phyloP scores from a whole-genome alignment of 305 asterid species.

The Caryopteris hybrid region DNA sequence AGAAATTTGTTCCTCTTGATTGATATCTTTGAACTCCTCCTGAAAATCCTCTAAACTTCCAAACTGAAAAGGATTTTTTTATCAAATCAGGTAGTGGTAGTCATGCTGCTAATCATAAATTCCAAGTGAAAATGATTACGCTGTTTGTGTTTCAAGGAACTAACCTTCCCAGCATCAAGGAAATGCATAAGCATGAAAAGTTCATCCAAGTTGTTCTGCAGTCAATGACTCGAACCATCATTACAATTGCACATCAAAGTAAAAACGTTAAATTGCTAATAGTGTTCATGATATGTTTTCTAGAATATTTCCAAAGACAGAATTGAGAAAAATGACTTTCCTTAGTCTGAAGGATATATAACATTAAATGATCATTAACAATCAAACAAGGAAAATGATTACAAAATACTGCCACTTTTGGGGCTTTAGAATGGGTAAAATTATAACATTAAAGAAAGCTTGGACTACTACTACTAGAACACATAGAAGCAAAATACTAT shows the following conservation, averaged over 20 bases:
- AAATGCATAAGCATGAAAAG: slow-evolving; percentile 99
- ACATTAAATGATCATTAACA: slow-evolving; percentile 2
- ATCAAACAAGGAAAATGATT: neutral
- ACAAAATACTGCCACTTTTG: neutral
- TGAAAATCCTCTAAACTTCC: slow-evolving; percentile 94
- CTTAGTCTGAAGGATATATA: slow-evolving; percentile 5
- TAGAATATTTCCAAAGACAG: slow-evolving; percentile 6
- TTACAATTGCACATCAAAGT: slow-evolving; percentile 14
- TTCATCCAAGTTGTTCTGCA: slow-evolving; percentile 98
- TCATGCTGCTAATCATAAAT: neutral
- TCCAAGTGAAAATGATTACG: slow-evolving; percentile 3
- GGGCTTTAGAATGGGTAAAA: neutral
- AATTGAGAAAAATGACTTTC: neutral
- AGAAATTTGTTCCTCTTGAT: slow-evolving; percentile 94
- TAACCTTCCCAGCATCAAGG: slow-evolving; percentile 99
- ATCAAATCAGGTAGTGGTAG: slow-evolving; percentile 6
- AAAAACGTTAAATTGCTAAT: slow-evolving; percentile 7
- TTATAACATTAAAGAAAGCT: neutral
- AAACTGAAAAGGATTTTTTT: slow-evolving; percentile 51
- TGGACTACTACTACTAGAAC: neutral
- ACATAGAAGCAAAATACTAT: neutral
- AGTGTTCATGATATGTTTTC: slow-evolving; percentile 9
- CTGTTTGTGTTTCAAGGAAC: slow-evolving; percentile 27
- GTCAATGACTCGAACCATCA: slow-evolving; percentile 26
- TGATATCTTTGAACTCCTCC: slow-evolving; percentile 96